Conservation (phyloP, 208 protist species). For the Porcisia deanei region DNA sequence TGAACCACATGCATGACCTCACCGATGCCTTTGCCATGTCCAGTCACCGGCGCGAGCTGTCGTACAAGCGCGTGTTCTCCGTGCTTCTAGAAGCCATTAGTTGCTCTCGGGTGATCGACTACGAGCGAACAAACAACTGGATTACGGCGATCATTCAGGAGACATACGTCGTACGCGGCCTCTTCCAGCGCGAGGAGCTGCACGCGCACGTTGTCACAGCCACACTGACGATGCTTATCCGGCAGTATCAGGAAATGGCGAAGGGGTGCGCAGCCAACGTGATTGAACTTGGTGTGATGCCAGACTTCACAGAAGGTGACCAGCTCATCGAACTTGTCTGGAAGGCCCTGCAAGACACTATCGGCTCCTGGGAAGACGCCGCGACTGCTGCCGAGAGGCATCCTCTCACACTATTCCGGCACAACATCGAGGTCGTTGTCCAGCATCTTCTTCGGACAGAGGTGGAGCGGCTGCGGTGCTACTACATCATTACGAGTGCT, state of each 20-base stretch:
- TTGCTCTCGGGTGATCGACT: conserved; percentile 60
- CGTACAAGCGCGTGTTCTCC: conserved; percentile 73
- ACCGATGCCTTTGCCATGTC: conserved; percentile 72
- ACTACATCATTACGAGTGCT: conserved; percentile 54
- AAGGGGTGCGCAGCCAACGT: conserved; percentile 38
- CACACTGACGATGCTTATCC: conserved; percentile 68
- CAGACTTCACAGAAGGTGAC: conserved; percentile 71
- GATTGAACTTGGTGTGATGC: conserved; percentile 23
- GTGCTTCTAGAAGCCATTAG: conserved; percentile 76
- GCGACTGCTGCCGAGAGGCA: conserved; percentile 15
- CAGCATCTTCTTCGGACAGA: conserved; percentile 64
- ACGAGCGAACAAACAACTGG: conserved; percentile 77
- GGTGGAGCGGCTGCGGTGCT: conserved; percentile 69
- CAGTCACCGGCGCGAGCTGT: conserved; percentile 47
- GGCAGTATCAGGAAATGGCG: conserved; percentile 73
- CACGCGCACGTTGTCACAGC: conserved; percentile 76
- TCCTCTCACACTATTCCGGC: conserved; percentile 45
- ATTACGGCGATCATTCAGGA: conserved; percentile 72
- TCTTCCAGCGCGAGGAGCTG: conserved; percentile 75
- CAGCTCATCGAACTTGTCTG: conserved; percentile 73
- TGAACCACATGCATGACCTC: conserved; percentile 70
- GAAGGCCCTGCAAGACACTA: conserved; percentile 59
- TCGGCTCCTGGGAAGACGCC: conserved; percentile 32
- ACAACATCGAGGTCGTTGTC: conserved; percentile 70
- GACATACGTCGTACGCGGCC: conserved; percentile 70